Evolutionary conservation across 2,329 filamentous ascomycete genomes (phyloP).

Genomic region (Exophiala mesophila): DNA sequence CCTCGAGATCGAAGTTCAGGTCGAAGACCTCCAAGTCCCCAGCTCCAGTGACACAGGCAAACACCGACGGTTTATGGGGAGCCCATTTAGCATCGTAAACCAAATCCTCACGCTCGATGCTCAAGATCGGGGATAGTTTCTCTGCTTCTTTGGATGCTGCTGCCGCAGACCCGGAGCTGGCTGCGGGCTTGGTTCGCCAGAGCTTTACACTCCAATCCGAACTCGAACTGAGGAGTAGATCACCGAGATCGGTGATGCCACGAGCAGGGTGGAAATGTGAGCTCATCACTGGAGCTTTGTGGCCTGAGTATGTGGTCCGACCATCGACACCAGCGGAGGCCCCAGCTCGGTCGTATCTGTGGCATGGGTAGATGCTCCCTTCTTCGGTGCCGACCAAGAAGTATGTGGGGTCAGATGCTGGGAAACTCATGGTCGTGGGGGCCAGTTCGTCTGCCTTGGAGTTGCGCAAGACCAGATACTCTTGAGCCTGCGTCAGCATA

Average conservation of each 20-base stretch:
- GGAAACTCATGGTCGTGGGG: constrained; percentile 91
- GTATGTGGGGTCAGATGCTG: constrained; percentile 90
- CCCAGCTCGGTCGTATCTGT: constrained; percentile 93
- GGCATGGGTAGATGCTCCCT: constrained; percentile 91
- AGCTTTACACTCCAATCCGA: constrained; percentile 97
- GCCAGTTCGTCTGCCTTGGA: constrained; percentile 91
- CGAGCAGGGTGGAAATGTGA: constrained; percentile 91
- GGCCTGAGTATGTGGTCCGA: constrained; percentile 80
- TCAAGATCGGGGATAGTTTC: constrained; percentile 67
- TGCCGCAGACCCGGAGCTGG: constrained; percentile 36
- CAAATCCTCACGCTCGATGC: constrained; percentile 89
- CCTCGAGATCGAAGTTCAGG: constrained; percentile 84
- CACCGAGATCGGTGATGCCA: constrained; percentile 88
- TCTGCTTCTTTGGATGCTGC: constrained; percentile 30
- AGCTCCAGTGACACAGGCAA: constrained; percentile 88
- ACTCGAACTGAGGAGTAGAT: constrained; percentile 85
- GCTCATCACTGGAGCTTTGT: constrained; percentile 91
- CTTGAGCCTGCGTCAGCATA: constrained; percentile 94
- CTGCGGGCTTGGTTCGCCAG: constrained; percentile 73
- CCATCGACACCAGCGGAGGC: constrained; percentile 94
- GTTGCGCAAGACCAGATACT: constrained; percentile 81
- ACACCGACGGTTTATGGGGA: constrained; percentile 87
- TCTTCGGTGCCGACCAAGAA: constrained; percentile 97
- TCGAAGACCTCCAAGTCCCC: constrained; percentile 95
- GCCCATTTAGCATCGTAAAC: constrained; percentile 97